phyloP scores from a whole-genome alignment of 495 filamentous ascomycete genomes.

The Penicillium argentinense region DNA sequence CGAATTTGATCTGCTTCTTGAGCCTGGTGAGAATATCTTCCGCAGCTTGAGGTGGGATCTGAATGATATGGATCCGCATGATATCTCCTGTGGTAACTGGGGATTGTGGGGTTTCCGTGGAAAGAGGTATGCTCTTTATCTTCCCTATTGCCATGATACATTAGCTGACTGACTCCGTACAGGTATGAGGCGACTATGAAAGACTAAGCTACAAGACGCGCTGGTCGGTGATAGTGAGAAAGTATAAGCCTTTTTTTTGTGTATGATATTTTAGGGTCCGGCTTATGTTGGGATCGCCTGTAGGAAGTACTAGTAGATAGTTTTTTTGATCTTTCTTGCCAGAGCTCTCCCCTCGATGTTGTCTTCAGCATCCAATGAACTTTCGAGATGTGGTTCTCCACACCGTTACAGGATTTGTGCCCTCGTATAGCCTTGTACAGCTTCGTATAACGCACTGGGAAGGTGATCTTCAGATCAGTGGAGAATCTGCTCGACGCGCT shows the following conservation, averaged over 20 bases:
- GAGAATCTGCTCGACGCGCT: no score
- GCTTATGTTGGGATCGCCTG: no score
- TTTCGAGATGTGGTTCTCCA: no score
- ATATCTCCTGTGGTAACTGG: slow-evolving; percentile 95
- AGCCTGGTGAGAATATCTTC: slow-evolving; percentile 93
- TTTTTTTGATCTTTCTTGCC: no score
- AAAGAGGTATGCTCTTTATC: slow-evolving; percentile 80
- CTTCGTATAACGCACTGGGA: slow-evolving; percentile 1
- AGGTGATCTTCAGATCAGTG: background rate
- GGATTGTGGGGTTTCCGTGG: slow-evolving; percentile 95
- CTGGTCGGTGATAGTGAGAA: no score
- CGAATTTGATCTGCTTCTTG: slow-evolving; percentile 87
- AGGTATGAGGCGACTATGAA: slow-evolving; percentile 47
- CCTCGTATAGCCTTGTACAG: no score
- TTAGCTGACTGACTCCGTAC: no score
- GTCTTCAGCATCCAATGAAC: no score
- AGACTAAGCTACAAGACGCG: slow-evolving; percentile 3
- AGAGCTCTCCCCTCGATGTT: no score
- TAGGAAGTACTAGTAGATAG: no score
- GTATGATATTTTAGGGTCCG: slow-evolving; percentile 35
- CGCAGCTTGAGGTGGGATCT: slow-evolving; percentile 95
- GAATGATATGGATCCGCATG: slow-evolving; percentile 92
- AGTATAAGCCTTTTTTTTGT: no score
- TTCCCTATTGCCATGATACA: no score
- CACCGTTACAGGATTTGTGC: background rate